Base-by-base conservation (phyloP, 2,329 filamentous ascomycete genomes). In the Ascochyta clinopodiicola region DNA sequence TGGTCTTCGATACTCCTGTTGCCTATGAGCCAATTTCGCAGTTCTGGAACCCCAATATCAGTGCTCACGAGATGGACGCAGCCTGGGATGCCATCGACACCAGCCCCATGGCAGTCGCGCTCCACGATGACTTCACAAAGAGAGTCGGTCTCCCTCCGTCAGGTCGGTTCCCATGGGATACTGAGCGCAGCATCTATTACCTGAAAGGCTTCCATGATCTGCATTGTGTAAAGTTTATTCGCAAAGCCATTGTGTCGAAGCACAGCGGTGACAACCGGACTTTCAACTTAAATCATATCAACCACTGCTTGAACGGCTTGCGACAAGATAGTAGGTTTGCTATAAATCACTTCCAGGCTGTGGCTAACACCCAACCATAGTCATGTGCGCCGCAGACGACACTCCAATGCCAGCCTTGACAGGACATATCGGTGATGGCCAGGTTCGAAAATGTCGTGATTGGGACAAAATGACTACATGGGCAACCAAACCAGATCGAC, bases 81-180 rank as follows among this genome's bases (percentile, higher is more conserved):
- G 71, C 71, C n/a, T 75, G 72, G 71, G 70, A 74, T 47, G 59
- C 65, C 1, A 67, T 75, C 10, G 65, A 74, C 31, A 74, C 71
- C 21, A 67, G 66, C 34, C 63, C 70, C 1, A 67, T 74, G 57
- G 70, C 71, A 22, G 52, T 75, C 21, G 62, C 72, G 6, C 64
- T 75, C 3, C 64, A 69, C 36, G 64, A 75, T 27, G 57, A 66
- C 7, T 72, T 57, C 42, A 66, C 58, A 42, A 62, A 60, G 15
- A 47, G 60, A 25, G 54, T 60, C 22, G 68, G 69, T 2, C 61
- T 75, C 2, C 57, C 57, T 5, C 52, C 63, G 19, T 72, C 69
- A 6, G 67, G 63, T 13, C 63, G 61, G 7, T 74, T 74, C 50
- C 72, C 71, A 5, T 75, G 71, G 70, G 71, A 75, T 44, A 74